Percentiles rank a stretch among this genome's conserved stretches.
phyloP scores from a whole-genome alignment of 2,329 filamentous ascomycete genomes.

The Fusarium pininemorale region DNA sequence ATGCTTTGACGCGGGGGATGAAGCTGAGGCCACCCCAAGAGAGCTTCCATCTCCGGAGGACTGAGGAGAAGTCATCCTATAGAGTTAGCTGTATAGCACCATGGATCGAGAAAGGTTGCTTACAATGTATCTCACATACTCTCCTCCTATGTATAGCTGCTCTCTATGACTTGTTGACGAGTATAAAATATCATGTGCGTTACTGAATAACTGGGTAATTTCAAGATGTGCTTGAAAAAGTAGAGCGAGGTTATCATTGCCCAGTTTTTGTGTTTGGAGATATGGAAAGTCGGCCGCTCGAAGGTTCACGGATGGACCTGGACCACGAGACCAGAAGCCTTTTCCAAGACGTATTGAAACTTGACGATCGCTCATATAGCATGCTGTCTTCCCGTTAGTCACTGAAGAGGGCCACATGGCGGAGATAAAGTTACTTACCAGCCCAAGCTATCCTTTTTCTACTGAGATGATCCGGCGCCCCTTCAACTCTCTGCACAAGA shows the following conservation, averaged over 20 bases:
- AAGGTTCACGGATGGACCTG: conserved; percentile 71
- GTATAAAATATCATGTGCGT: conserved; percentile 78
- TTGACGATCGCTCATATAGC: conserved; percentile 73
- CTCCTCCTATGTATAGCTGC: conserved; percentile 74
- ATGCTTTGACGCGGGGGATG: conserved; percentile 72
- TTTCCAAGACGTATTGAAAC: conserved; percentile 77
- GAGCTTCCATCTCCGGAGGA: conserved; percentile 75
- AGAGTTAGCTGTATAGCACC: not conserved
- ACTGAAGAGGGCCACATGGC: no score
- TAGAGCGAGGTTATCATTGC: conserved; percentile 72
- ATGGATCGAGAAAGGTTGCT: not conserved
- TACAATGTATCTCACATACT: conserved; percentile 76
- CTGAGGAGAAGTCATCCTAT: conserved; percentile 72
- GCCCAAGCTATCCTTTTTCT: conserved; percentile 76
- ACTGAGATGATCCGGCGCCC: conserved; percentile 67
- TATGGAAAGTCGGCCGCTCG: conserved; percentile 74
- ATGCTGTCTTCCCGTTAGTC: conserved; percentile 48
- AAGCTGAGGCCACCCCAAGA: conserved; percentile 73
- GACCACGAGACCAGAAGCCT: conserved; percentile 78
- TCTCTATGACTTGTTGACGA: conserved; percentile 75
- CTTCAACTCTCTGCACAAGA: conserved; percentile 67
- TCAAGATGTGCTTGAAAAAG: conserved; percentile 78
- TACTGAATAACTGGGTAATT: conserved; percentile 76
- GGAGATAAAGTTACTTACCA: conserved; percentile 44
- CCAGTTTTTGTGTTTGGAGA: conserved; percentile 64